These are phyloP conservation scores for Penicillium sp. DNA, from an alignment of 2,329 filamentous ascomycete genomes.

Conservation along the genomic window DNA sequence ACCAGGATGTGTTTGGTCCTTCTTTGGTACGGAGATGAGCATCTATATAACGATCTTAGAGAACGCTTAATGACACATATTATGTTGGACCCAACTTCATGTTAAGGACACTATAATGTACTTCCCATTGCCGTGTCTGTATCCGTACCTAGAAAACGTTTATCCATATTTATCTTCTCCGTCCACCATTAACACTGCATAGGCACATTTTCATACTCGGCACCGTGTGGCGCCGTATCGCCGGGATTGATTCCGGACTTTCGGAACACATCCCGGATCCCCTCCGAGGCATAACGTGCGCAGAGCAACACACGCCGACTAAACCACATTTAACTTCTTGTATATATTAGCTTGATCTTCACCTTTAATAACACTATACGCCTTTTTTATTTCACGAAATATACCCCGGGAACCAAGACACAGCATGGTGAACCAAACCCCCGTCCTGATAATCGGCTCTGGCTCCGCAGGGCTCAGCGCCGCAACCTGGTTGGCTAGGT, in stretches of 20 bases:
- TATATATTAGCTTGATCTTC: background rate
- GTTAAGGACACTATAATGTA: background rate
- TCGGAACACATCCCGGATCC: constrained; percentile 26
- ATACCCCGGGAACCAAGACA: background rate
- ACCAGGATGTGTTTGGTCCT: constrained; percentile 22
- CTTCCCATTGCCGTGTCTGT: background rate
- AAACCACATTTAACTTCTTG: background rate
- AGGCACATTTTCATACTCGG: background rate
- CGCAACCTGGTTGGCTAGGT: constrained; percentile 64
- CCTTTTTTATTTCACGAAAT: background rate
- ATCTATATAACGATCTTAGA: constrained; percentile 44
- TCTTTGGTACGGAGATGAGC: constrained; percentile 26
- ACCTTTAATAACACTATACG: background rate
- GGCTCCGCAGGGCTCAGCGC: constrained; percentile 68
- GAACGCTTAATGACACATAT: constrained; percentile 36
- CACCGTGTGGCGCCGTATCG: background rate
- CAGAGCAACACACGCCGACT: background rate
- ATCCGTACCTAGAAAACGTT: background rate
- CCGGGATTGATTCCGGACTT: constrained; percentile 22
- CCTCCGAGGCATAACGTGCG: constrained; percentile 8
- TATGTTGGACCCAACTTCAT: background rate
- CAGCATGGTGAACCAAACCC: constrained; percentile 16
- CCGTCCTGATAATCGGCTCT: constrained; percentile 64
- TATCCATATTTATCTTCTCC: background rate
- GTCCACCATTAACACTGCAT: background rate